Evolutionary conservation across 1,284 basidiomycete genomes (phyloP), one percentile per base, ranked within the genome.

Genomic region (Trichosporon sp.): DNA sequence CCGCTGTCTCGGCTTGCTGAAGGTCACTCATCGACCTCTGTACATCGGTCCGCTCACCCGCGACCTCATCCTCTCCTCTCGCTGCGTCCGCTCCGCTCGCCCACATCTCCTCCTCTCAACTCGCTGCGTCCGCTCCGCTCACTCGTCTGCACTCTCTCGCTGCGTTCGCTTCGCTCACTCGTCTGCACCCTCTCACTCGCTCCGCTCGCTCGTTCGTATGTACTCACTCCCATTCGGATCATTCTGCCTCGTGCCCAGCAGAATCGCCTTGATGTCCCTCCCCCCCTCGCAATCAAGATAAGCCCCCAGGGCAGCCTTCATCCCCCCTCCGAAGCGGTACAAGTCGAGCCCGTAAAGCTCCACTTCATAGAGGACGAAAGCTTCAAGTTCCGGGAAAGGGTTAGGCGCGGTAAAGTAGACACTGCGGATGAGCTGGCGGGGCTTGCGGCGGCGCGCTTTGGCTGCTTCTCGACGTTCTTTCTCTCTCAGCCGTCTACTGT

Each of bases 211-310:
- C 13, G 29, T n/a, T n/a, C n/a, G n/a, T n/a, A 9, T 19, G 57
- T 21, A 82, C 87, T 78, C 70, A 92, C 92, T 89, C 74, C 95
- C 94, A 79, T 97, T 92, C 1, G 95, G 95, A 81, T 99, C 95
- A 4, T 86, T 85, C 67, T 88, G 81, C 62, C 95, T 82, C 3
- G 92, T 96, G 1, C 95, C 95, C 46, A 99, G 87, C 34, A 99
- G 81, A 25, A 97, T 91, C 1, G 90, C 93, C 57, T 85, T 84
- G 54, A 95, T 75, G 1, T 76, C 79, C 66, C 73, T 68, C 4
- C 76, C 77, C 11, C 73, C 69, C 19, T 62, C 63, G 65, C 81
- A 57, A 31, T 80, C 81, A 74, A 93, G 87, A 82, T 96, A 99
- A 32, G 83, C 79, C 64, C 86, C 82, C 19, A 99, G 81, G 4